A percentile compares a stretch with the other conserved stretches of the same genome.
phyloP scores from a whole-genome alignment of 2,329 filamentous ascomycete species.

The Emergomyces africanus region DNA sequence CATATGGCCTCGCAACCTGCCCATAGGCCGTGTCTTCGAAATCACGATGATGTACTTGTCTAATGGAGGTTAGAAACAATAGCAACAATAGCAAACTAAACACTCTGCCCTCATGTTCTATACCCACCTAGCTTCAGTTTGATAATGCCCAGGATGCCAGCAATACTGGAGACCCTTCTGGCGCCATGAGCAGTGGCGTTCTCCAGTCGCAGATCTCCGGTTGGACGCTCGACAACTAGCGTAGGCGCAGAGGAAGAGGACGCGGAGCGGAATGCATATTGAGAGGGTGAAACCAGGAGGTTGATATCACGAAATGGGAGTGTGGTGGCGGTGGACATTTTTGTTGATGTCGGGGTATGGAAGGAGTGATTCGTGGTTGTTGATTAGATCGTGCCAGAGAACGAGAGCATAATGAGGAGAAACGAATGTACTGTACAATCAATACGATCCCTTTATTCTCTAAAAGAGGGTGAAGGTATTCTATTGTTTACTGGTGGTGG shows the following conservation, averaged over 20 bases:
- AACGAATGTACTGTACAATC: background rate
- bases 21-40: constrained; percentile 84
- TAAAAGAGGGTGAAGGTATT: background rate
- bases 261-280: constrained; percentile 94
- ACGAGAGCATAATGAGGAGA: background rate
- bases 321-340: constrained; percentile 24
- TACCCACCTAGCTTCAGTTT: constrained; percentile 74
- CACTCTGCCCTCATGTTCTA: background rate
- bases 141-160: constrained; percentile 87
- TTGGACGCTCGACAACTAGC: constrained; percentile 80
- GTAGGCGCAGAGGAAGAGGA: constrained; percentile 82
- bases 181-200: constrained; percentile 63
- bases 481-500: background rate
- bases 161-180: constrained; percentile 84
- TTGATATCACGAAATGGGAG: constrained; percentile 93
- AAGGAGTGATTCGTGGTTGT: background rate
- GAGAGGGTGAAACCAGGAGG: constrained; percentile 77
- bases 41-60: constrained; percentile 97
- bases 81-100: background rate
- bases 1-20: constrained; percentile 87
- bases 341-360: background rate
- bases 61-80: constrained; percentile 16
- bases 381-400: background rate
- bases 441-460: background rate
- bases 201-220: constrained; percentile 75